phyloP scores from a whole-genome alignment of 208 protist genomes.

The Wallacemonas sp. region DNA sequence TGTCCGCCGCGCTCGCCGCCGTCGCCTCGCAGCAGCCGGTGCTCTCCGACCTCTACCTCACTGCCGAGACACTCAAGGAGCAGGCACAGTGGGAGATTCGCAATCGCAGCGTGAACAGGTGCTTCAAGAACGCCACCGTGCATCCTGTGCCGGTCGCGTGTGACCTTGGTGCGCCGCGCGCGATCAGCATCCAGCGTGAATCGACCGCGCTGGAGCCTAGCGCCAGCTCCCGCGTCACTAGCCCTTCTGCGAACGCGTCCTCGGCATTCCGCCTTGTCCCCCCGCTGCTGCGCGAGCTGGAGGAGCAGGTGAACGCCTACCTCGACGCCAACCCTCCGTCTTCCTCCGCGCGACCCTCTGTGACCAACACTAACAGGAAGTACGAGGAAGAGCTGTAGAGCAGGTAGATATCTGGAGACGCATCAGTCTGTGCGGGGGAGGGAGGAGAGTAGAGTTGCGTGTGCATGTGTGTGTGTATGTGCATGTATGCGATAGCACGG shows the following conservation, averaged over 20 bases:
- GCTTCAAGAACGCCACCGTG: slow-evolving; percentile 27
- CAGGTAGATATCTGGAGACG: no score
- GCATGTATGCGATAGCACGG: no score
- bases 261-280: slow-evolving; percentile 20
- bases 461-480: not conserved
- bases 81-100: slow-evolving; percentile 36
- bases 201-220: slow-evolving; percentile 6
- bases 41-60: slow-evolving; percentile 45
- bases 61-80: slow-evolving; percentile 44
- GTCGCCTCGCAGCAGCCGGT: slow-evolving; percentile 26
- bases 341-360: slow-evolving; percentile 18
- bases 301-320: slow-evolving; percentile 26
- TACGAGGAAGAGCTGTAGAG: not conserved
- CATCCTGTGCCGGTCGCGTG: slow-evolving; percentile 28
- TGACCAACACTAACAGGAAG: not conserved
- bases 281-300: slow-evolving; percentile 37
- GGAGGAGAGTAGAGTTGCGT: not conserved
- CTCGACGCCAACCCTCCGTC: slow-evolving; percentile 28
- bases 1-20: slow-evolving; percentile 38
- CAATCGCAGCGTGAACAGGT: slow-evolving; percentile 11
- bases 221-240: slow-evolving; percentile 6
- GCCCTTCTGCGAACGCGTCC: slow-evolving; percentile 22
- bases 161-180: slow-evolving; percentile 21
- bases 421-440: not conserved
- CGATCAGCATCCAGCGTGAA: slow-evolving; percentile 44